Conservation (phyloP, 192 early-diverging fungal species). For the Irineochytrium annulatum region DNA sequence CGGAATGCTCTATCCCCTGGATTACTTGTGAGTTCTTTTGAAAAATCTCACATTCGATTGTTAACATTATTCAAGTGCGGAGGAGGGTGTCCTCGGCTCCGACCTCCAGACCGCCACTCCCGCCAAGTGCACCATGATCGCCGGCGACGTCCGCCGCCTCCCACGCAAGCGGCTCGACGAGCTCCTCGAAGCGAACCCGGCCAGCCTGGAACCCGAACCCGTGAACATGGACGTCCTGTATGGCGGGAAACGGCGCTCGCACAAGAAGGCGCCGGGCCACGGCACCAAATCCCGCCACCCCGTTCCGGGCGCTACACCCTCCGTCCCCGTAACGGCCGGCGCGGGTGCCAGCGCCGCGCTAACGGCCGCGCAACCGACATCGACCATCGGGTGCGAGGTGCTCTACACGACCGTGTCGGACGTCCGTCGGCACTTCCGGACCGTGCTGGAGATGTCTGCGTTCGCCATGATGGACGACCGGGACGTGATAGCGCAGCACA, state of each 20-base stretch:
- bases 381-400: conserved; percentile 14
- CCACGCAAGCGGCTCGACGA: neutral
- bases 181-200: neutral
- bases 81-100: conserved; percentile 25
- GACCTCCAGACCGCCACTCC: neutral
- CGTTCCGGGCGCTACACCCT: conserved; percentile 5
- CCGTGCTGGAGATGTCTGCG: neutral
- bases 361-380: neutral
- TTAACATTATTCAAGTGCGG: too few species aligned
- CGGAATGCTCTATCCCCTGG: conserved; percentile 9
- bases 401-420: conserved; percentile 20
- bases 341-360: neutral
- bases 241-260: too few species aligned
- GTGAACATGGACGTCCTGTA: too few species aligned
- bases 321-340: too few species aligned
- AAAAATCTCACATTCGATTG: too few species aligned
- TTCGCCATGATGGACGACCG: conserved; percentile 7
- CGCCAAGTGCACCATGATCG: conserved; percentile 9
- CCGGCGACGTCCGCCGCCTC: conserved; percentile 14
- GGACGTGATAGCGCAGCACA: conserved; percentile 5
- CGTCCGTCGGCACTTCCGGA: conserved; percentile 13
- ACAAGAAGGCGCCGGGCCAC: too few species aligned
- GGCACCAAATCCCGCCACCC: too few species aligned
- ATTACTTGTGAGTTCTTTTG: too few species aligned
- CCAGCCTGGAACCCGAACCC: neutral